Evolutionary conservation across 306 rosid species (phyloP).

Genomic region (Parietaria judaica): DNA sequence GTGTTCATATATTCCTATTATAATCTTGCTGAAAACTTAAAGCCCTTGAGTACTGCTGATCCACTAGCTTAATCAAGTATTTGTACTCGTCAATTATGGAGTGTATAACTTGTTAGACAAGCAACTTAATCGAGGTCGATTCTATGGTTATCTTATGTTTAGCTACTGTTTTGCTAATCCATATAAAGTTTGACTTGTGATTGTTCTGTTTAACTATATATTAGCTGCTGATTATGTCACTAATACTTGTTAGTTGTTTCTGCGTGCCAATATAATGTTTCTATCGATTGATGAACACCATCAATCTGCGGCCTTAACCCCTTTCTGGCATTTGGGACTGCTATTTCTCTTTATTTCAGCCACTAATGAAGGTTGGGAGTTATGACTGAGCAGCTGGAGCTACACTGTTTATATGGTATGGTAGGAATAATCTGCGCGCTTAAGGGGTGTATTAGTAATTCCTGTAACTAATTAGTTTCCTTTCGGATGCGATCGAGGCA

Average conservation of each 20-base stretch:
- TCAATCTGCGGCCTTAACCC: constrained; percentile 43
- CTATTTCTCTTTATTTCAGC: constrained; percentile 80
- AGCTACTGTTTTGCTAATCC: no score
- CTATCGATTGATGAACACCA: constrained; percentile 31
- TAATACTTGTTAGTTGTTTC: not conserved
- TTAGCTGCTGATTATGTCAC: not conserved
- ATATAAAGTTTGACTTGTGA: no score
- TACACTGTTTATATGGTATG: constrained; percentile 84
- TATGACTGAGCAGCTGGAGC: constrained; percentile 79
- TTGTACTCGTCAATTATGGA: no score
- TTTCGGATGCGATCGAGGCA: constrained; percentile 4
- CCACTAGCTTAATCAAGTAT: no score
- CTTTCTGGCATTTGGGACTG: constrained; percentile 76
- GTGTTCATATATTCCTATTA: no score
- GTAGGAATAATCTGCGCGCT: constrained; percentile 65
- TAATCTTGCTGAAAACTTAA: no score
- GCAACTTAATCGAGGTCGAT: no score
- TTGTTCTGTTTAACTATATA: no score
- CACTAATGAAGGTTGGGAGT: constrained; percentile 74
- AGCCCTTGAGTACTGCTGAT: no score
- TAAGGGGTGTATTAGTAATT: constrained; percentile 59
- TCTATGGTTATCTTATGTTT: not conserved
- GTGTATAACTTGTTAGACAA: no score
- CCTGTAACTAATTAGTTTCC: constrained; percentile 26
- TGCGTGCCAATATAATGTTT: constrained; percentile 20